Evolutionary conservation across 2,329 filamentous ascomycete species (phyloP).

Genomic region (Penicillium sp.): DNA sequence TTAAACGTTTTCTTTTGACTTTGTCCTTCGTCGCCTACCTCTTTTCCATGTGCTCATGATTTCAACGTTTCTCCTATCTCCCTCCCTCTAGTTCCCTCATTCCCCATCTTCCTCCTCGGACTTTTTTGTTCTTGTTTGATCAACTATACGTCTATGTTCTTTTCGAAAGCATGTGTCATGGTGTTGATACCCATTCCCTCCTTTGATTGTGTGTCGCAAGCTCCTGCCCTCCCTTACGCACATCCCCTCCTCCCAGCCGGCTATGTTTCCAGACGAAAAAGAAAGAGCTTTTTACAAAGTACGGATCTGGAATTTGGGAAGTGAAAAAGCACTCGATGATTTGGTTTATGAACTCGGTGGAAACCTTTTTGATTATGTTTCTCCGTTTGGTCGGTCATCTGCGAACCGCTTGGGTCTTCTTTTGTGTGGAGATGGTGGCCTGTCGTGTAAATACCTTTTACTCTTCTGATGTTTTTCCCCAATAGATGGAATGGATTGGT

Average conservation of each 20-base stretch:
- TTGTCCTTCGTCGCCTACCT: slow-evolving; percentile 11
- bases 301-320: slow-evolving; percentile 2
- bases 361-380: slow-evolving; percentile 2
- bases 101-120: slow-evolving; percentile 11
- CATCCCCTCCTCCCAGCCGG: slow-evolving; percentile 1
- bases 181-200: slow-evolving; percentile 43
- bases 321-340: not conserved
- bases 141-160: slow-evolving; percentile 12
- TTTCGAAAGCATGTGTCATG: slow-evolving; percentile 38
- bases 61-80: slow-evolving; percentile 27
- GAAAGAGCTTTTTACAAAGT: not conserved
- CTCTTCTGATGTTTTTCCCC: slow-evolving; percentile 29
- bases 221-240: slow-evolving; percentile 10
- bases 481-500: slow-evolving; percentile 33
- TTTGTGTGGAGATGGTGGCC: slow-evolving; percentile 17
- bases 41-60: slow-evolving; percentile 35
- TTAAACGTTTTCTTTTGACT: slow-evolving; percentile 13
- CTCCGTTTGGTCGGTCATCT: slow-evolving; percentile 3
- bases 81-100: slow-evolving; percentile 13
- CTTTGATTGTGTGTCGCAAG: slow-evolving; percentile 32
- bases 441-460: slow-evolving; percentile 27
- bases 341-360: slow-evolving; percentile 4
- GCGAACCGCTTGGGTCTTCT: slow-evolving; percentile 13
- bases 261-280: slow-evolving; percentile 5
- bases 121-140: slow-evolving; percentile 1